Conservation (phyloP, 148 eudicot genomes). For the Cornus controversa region DNA sequence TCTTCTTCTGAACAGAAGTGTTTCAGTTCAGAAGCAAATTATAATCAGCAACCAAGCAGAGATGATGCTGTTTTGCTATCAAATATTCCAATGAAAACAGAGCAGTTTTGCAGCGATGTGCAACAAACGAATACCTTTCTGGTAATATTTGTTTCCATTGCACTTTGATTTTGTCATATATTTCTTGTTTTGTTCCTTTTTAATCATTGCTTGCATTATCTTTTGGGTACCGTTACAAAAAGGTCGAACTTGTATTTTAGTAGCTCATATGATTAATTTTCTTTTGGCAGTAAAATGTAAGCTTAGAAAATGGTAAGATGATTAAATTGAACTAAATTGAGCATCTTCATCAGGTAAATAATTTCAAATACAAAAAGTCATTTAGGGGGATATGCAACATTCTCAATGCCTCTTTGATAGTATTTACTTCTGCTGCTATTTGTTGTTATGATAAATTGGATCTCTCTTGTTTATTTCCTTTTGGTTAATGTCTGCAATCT, state of each 20-base stretch:
- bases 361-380: too few species aligned
- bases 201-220: neutral
- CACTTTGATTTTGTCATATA: neutral
- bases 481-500: too few species aligned
- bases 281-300: neutral
- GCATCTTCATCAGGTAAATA: neutral
- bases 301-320: neutral
- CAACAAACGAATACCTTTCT: constrained; percentile 11
- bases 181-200: neutral
- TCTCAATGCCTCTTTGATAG: too few species aligned
- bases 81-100: neutral
- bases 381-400: too few species aligned
- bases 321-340: neutral
- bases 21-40: neutral
- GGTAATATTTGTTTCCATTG: constrained; percentile 15
- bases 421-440: too few species aligned
- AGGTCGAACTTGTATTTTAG: neutral
- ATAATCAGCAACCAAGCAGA: neutral
- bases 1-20: constrained; percentile 11
- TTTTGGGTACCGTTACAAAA: neutral
- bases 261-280: neutral
- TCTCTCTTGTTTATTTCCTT: too few species aligned
- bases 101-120: constrained; percentile 9
- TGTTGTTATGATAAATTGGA: too few species aligned
- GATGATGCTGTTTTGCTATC: constrained; percentile 1